These are phyloP conservation scores for Tricholoma furcatifolium DNA, from an alignment of 768 basidiomycete species.

Conservation along the genomic window DNA sequence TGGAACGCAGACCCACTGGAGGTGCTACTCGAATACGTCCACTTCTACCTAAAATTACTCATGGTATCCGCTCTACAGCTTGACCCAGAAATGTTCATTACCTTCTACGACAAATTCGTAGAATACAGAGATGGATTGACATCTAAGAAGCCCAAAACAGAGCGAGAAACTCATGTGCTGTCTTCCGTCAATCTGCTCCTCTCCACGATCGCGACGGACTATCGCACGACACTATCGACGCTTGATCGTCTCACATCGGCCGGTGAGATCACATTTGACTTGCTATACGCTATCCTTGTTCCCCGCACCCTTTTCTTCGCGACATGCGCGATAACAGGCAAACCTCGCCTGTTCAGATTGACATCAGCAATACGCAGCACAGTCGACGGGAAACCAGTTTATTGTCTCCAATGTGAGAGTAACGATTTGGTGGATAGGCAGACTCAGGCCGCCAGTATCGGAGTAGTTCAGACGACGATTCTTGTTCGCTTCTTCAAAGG, in stretches of 20 bases:
- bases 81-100: conserved; percentile 56
- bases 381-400: conserved; percentile 35
- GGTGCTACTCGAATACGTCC: too few relatives aligned
- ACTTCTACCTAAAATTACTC: too few relatives aligned
- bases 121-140: conserved; percentile 40
- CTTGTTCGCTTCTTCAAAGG: conserved; percentile 45
- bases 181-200: conserved; percentile 50
- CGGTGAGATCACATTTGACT: conserved; percentile 56
- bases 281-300: conserved; percentile 54
- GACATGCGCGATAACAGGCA: conserved; percentile 51
- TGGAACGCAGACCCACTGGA: conserved; percentile 61
- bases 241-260: conserved; percentile 49
- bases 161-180: conserved; percentile 41
- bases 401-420: conserved; percentile 48
- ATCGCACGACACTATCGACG: conserved; percentile 43
- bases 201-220: conserved; percentile 47
- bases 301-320: conserved; percentile 51
- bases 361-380: conserved; percentile 34
- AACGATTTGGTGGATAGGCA: conserved; percentile 48
- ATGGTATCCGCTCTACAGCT: conserved; percentile 31
- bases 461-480: conserved; percentile 39
- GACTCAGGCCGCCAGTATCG: conserved; percentile 35
- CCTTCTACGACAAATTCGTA: conserved; percentile 46
- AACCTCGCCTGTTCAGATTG: conserved; percentile 49
- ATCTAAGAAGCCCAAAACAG: conserved; percentile 33